Evolutionary conservation across 2,329 filamentous ascomycete species (phyloP).

Genomic region (Trichoderma atroviride): DNA sequence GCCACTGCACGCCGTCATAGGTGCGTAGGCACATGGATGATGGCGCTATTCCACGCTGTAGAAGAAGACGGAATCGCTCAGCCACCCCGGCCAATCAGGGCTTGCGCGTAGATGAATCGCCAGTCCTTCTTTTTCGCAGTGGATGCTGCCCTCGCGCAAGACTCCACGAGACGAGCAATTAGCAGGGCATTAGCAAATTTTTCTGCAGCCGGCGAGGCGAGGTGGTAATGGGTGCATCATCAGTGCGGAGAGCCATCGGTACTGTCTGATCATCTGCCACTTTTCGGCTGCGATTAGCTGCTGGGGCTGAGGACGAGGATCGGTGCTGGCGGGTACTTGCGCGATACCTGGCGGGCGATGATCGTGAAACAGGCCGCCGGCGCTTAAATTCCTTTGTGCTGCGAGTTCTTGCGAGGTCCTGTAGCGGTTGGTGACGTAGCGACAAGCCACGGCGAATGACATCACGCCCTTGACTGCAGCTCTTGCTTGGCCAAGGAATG

Average conservation of each 20-base stretch:
- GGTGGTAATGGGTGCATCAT: conserved; percentile 3
- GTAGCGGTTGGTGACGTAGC: conserved; percentile 13
- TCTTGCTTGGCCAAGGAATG: not conserved
- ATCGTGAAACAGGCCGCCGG: conserved; percentile 13
- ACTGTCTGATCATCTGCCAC: conserved; percentile 19
- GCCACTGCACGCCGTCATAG: conserved; percentile 21
- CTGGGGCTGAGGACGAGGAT: not conserved
- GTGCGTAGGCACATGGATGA: conserved; percentile 6
- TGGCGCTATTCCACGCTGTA: not conserved
- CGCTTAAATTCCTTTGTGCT: not conserved
- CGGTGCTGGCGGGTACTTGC: not conserved
- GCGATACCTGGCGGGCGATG: not conserved
- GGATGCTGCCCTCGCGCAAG: not conserved
- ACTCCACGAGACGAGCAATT: not conserved
- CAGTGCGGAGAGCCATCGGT: not conserved
- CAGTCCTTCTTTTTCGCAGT: not conserved
- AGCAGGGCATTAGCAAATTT: not conserved
- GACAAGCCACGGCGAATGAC: conserved; percentile 25
- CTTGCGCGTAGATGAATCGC: not conserved
- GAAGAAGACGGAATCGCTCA: not conserved
- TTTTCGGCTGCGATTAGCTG: not conserved
- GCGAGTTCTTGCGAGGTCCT: conserved; percentile 14
- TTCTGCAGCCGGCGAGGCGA: not conserved
- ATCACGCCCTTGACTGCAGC: not conserved
- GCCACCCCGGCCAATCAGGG: conserved; percentile 17